Evolutionary conservation across 2,329 filamentous ascomycete species (phyloP).

Genomic region (Lecanicillium sp.): DNA sequence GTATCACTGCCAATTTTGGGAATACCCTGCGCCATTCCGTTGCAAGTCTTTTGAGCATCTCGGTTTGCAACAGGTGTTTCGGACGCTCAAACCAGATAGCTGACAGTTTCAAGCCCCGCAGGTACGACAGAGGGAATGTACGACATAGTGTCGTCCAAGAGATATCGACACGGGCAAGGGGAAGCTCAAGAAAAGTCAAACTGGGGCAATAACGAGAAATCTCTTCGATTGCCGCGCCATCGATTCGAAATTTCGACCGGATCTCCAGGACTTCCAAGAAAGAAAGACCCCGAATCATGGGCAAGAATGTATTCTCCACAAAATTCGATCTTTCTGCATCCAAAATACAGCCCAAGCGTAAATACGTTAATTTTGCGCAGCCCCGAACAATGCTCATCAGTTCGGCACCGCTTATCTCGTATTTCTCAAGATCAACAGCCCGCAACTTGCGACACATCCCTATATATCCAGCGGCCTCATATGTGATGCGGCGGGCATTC

Average conservation of each 20-base stretch:
- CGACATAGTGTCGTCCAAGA: neutral
- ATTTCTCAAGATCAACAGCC: conserved; percentile 1
- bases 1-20: neutral
- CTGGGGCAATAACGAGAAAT: neutral
- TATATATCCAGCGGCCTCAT: conserved; percentile 1
- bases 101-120: neutral
- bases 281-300: conserved; percentile 1
- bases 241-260: conserved; percentile 1
- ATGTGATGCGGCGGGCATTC: neutral
- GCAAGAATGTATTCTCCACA: neutral
- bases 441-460: neutral
- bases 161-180: neutral
- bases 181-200: neutral
- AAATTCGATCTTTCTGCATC: neutral
- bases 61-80: conserved; percentile 1
- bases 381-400: conserved; percentile 1
- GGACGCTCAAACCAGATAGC: conserved; percentile 1
- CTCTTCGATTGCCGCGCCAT: neutral
- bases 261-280: conserved; percentile 1
- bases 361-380: conserved; percentile 1
- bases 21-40: neutral
- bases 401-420: conserved; percentile 1
- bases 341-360: neutral
- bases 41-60: neutral
- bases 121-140: neutral